Evolutionary conservation across 257 asterid genomes (phyloP), one percentile per base, ranked within the genome.

Genomic region (Agastache rugosa): DNA sequence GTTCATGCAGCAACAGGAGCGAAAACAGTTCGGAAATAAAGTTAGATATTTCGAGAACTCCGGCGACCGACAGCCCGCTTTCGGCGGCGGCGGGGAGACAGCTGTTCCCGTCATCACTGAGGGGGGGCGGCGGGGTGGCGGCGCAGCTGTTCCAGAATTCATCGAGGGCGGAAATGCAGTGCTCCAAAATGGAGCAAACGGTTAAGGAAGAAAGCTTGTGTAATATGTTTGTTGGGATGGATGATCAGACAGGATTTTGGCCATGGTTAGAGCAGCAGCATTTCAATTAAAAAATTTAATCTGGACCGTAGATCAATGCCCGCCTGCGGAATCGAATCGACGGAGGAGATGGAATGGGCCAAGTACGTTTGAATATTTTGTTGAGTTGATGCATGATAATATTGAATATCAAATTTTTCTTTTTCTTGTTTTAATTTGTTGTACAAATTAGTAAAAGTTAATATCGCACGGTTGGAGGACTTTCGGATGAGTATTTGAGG

Each of bases 261-360:
- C 97, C 98, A 1, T 93, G 98, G 98, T 81, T 93, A 72, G 98
- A 93, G 79, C 90, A 90, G 59, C 97, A 90, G 2, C 91, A 86
- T 25, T 91, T 91, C 84, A 87, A 87, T 80, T 93, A 67, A 82
- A 6, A 41, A 11, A n/a, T n/a, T 37, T 7, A 34, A 27, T 63
- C 16, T 34, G 12, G 6, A 8, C 9, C 25, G 14, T 39, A 1
- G 44, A 39, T 39, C 44, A 31, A 31, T 7, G 34, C 34, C 34
- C 37, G 34, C 34, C 34, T 29, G 34, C 34, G 0, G 4, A 29
- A 29, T 29, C 11, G 44, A 11, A 41, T 41, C 12, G 3, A 39
- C 11, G 1, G 44, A 39, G 11, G 9, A 10, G 12, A 41, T 50
- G 56, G 56, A 17, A 50, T n/a, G 34, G 19, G 39, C 6, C 17